phyloP scores from a whole-genome alignment of 75 land plant genomes.

The Cupressus sempervirens region DNA sequence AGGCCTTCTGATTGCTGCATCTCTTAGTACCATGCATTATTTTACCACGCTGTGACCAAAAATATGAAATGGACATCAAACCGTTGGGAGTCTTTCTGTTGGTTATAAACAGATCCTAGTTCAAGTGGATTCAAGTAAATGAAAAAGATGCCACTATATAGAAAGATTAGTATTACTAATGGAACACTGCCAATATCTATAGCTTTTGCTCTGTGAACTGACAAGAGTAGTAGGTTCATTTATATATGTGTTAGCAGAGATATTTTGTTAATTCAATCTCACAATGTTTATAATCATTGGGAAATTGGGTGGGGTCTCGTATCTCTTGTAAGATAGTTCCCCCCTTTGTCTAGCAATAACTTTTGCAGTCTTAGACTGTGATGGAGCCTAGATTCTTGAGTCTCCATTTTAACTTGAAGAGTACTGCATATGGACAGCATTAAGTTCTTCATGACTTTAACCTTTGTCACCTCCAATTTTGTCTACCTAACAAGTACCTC shows the following conservation, averaged over 20 bases:
- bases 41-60: not conserved
- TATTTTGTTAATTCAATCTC: not conserved
- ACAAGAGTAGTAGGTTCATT: not conserved
- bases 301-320: not conserved
- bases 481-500: too few species aligned
- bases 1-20: not conserved
- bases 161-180: not conserved
- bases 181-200: not conserved
- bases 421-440: too few species aligned
- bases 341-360: not conserved
- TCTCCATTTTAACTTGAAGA: too few species aligned
- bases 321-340: not conserved
- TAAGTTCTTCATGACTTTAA: too few species aligned
- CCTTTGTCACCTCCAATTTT: too few species aligned
- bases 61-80: not conserved
- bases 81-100: not conserved
- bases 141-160: not conserved
- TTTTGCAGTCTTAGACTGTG: not conserved
- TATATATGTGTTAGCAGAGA: not conserved
- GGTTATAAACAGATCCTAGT: not conserved
- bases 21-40: not conserved
- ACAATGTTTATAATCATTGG: not conserved
- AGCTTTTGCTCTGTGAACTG: not conserved
- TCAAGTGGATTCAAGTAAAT: not conserved
- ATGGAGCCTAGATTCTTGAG: too few species aligned